These are phyloP conservation scores for Hypoxylon trugodes DNA, from an alignment of 495 filamentous ascomycete genomes.

Conservation along the genomic window DNA sequence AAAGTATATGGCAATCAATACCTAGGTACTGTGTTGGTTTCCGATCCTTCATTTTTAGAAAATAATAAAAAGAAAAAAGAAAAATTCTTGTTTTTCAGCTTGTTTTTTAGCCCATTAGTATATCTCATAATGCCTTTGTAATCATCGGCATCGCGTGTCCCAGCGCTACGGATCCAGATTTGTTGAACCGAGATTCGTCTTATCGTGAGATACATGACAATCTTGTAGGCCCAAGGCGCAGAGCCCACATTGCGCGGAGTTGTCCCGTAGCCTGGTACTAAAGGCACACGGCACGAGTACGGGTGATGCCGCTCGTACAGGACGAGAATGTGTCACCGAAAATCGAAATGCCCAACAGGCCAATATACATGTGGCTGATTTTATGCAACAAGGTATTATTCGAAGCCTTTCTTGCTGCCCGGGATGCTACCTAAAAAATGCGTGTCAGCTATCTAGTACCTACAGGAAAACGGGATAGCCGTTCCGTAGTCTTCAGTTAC, in stretches of 20 bases:
- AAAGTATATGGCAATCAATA: background rate
- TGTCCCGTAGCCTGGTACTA: slow-evolving; percentile 29
- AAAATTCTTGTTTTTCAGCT: background rate
- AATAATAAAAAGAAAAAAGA: background rate
- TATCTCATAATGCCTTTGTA: slow-evolving; percentile 18
- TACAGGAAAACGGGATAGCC: slow-evolving; percentile 29
- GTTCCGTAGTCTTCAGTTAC: slow-evolving; percentile 19
- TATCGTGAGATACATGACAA: slow-evolving; percentile 20
- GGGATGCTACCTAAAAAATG: too few species aligned
- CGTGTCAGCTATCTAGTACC: too few species aligned
- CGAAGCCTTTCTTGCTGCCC: slow-evolving; percentile 4
- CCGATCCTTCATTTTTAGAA: background rate
- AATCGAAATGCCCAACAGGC: slow-evolving; percentile 10
- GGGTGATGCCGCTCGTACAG: slow-evolving; percentile 34
- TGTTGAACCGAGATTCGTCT: slow-evolving; percentile 40
- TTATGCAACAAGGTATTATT: slow-evolving; percentile 27
- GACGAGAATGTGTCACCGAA: slow-evolving; percentile 31
- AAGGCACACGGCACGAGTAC: slow-evolving; percentile 24
- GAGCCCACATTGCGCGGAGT: slow-evolving; percentile 18
- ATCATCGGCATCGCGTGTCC: slow-evolving; percentile 23
- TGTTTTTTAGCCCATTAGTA: background rate
- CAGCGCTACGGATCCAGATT: slow-evolving; percentile 33
- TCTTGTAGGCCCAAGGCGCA: slow-evolving; percentile 17
- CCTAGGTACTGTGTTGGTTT: background rate
- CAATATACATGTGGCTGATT: slow-evolving; percentile 19